Evolutionary conservation across 1,284 basidiomycete species (phyloP).

Genomic region (Peniophora sp.): DNA sequence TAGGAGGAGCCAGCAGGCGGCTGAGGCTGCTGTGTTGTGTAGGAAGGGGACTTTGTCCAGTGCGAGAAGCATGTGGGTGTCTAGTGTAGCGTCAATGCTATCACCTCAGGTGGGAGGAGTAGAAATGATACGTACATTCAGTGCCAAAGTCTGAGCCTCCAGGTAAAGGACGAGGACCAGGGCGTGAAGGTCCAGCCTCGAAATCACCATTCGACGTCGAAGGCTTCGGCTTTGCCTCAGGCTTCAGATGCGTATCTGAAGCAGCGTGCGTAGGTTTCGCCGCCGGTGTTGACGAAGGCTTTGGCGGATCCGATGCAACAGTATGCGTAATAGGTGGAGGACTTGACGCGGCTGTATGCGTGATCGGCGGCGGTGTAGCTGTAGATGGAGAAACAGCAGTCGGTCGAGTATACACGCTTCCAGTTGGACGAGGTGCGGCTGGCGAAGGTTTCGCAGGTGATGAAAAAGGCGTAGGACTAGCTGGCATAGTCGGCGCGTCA

Average conservation of each 20-base stretch:
- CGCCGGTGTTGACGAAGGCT: background rate
- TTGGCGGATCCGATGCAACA: background rate
- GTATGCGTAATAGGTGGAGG: background rate
- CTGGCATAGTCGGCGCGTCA: background rate
- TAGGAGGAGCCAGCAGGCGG: constrained; percentile 52
- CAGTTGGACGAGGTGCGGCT: background rate
- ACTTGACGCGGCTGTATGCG: background rate
- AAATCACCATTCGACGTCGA: background rate
- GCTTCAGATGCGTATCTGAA: background rate
- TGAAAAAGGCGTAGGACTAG: background rate
- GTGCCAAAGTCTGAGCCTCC: background rate
- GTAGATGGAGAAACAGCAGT: background rate
- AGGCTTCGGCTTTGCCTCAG: background rate
- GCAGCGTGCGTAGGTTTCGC: background rate
- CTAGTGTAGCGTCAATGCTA: no score
- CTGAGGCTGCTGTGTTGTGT: constrained; percentile 37
- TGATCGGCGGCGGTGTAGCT: background rate
- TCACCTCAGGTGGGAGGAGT: no score
- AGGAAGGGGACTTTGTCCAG: constrained; percentile 35
- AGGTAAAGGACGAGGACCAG: background rate
- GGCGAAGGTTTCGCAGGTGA: background rate
- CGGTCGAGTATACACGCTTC: background rate
- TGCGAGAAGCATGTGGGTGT: constrained; percentile 42
- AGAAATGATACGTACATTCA: no score
- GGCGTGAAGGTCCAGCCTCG: background rate